Conservation (phyloP, 2,329 filamentous ascomycete genomes). For the Trichoderma hamatum region DNA sequence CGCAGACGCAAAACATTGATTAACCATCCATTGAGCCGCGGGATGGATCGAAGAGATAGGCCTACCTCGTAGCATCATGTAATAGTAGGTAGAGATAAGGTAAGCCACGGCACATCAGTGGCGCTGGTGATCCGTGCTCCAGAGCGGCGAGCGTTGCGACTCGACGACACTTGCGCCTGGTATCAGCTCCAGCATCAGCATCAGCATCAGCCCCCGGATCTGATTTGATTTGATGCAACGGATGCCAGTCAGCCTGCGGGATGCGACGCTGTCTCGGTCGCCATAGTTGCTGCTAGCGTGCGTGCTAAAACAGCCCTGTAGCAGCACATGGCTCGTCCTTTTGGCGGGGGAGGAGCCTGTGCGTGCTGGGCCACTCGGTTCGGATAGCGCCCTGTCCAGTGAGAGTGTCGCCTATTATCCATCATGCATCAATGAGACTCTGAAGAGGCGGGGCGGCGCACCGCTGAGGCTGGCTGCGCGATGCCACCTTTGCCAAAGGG, state of each 20-base stretch:
- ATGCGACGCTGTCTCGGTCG: constrained; percentile 23
- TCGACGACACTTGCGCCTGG: background rate
- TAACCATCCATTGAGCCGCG: background rate
- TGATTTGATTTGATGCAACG: background rate
- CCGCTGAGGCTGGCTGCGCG: constrained; percentile 6
- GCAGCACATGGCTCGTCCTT: background rate
- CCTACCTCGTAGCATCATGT: background rate
- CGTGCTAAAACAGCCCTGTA: background rate
- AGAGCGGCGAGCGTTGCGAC: background rate
- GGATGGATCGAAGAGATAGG: background rate
- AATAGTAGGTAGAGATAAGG: background rate
- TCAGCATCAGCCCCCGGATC: constrained; percentile 5
- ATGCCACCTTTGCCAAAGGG: background rate
- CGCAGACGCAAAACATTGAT: constrained; percentile 15
- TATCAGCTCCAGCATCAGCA: background rate
- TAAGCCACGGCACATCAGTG: background rate
- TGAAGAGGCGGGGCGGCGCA: background rate
- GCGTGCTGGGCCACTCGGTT: background rate
- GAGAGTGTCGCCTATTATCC: background rate
- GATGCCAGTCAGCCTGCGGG: constrained; percentile 7
- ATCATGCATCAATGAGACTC: background rate
- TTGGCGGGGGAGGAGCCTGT: background rate
- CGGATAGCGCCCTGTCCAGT: background rate
- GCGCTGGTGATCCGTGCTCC: background rate
- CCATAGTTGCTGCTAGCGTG: background rate